phyloP scores from a whole-genome alignment of 164 flowering plant species.

The Pachysandra terminalis region DNA sequence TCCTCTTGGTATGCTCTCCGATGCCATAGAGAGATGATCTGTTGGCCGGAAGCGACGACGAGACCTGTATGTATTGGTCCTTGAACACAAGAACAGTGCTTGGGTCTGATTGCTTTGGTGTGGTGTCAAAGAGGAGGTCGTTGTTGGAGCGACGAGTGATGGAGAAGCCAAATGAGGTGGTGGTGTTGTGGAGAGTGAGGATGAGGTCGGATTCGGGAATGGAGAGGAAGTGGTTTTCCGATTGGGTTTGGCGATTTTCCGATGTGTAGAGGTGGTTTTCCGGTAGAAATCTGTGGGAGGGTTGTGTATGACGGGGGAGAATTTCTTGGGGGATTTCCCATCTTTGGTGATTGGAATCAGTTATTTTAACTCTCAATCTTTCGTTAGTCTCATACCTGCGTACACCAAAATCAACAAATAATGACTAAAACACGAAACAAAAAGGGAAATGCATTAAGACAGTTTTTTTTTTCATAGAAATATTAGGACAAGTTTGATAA shows the following conservation, averaged over 20 bases:
- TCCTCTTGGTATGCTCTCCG: slow-evolving; percentile 79
- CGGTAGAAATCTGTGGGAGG: slow-evolving; percentile 11
- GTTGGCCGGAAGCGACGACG: slow-evolving; percentile 49
- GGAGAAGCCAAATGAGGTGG: slow-evolving; percentile 21
- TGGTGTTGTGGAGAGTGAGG: slow-evolving; percentile 18
- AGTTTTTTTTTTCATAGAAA: too few relatives aligned
- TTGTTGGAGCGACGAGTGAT: slow-evolving; percentile 23
- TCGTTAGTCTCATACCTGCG: slow-evolving; percentile 56
- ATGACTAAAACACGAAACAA: too few relatives aligned
- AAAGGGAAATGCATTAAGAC: too few relatives aligned
- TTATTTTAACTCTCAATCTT: slow-evolving; percentile 49
- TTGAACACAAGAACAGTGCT: slow-evolving; percentile 56
- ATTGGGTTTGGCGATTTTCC: neutral
- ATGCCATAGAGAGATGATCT: slow-evolving; percentile 65
- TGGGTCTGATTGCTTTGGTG: slow-evolving; percentile 18
- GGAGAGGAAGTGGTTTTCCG: slow-evolving; percentile 13
- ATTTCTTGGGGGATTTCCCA: slow-evolving; percentile 70
- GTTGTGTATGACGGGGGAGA: slow-evolving; percentile 33
- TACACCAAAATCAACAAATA: too few relatives aligned
- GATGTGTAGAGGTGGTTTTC: slow-evolving; percentile 8
- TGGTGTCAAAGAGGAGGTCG: slow-evolving; percentile 29
- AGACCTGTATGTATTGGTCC: slow-evolving; percentile 69
- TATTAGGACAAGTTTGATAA: too few relatives aligned
- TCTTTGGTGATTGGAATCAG: slow-evolving; percentile 45
- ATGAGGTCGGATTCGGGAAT: slow-evolving; percentile 24